Evolutionary conservation across 108 stramenopile genomes (phyloP).

Genomic region (Nannochloropsis granulata): DNA sequence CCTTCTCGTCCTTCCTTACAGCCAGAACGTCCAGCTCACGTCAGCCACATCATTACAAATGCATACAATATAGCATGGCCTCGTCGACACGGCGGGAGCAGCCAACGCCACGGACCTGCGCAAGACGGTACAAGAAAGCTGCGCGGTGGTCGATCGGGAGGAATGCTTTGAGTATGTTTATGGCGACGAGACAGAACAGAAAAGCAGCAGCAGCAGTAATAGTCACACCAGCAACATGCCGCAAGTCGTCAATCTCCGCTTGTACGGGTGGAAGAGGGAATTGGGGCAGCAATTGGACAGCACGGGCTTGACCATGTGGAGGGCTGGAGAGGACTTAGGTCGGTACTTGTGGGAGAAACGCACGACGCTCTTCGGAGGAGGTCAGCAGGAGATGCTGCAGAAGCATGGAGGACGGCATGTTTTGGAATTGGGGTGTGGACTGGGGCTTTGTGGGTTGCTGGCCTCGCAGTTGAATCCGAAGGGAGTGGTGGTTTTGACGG

Average conservation of each 20-base stretch:
- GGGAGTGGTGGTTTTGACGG: not conserved
- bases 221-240: not conserved
- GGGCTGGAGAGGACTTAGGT: not conserved
- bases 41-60: too few relatives aligned
- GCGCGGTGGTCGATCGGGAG: not conserved
- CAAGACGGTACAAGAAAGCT: not conserved
- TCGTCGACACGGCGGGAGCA: not conserved
- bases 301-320: not conserved
- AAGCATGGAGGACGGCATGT: not conserved
- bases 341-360: not conserved
- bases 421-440: not conserved
- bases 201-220: too few relatives aligned
- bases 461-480: not conserved
- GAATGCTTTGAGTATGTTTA: not conserved
- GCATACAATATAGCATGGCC: not conserved
- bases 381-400: not conserved
- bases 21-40: too few relatives aligned
- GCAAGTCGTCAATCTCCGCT: not conserved
- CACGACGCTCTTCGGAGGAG: not conserved
- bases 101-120: not conserved
- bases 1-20: too few relatives aligned
- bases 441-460: not conserved
- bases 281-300: not conserved
- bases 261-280: not conserved
- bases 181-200: not conserved